Percentiles rank a stretch among this genome's conserved stretches.
phyloP scores from a whole-genome alignment of 371 early-diverging fungal genomes.

The Mortierella sp. region DNA sequence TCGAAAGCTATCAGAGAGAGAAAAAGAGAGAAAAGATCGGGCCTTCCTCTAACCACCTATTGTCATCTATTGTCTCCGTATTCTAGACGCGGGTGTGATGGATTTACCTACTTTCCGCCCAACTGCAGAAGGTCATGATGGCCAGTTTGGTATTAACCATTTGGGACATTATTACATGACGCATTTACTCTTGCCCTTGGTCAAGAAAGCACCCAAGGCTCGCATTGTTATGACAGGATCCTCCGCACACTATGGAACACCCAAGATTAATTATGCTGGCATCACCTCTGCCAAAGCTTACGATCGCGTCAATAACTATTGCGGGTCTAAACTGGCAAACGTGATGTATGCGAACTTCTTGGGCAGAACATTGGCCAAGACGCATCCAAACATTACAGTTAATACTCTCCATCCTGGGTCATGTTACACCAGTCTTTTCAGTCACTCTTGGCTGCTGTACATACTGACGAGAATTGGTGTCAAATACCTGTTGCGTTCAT shows the following conservation, averaged over 20 bases:
- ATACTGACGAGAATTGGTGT: constrained; percentile 43
- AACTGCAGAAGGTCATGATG: constrained; percentile 47
- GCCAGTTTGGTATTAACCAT: constrained; percentile 55
- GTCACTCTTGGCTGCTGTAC: constrained; percentile 31
- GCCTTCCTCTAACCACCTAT: not conserved
- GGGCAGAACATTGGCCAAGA: constrained; percentile 21
- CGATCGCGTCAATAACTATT: constrained; percentile 47
- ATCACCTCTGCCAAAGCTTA: constrained; percentile 44
- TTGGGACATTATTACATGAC: constrained; percentile 50
- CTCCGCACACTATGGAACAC: constrained; percentile 46
- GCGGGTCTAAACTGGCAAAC: constrained; percentile 50
- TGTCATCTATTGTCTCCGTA: not conserved
- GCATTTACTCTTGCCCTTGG: constrained; percentile 32
- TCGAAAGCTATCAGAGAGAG: not conserved
- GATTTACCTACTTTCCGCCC: constrained; percentile 46
- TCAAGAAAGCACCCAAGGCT: constrained; percentile 47
- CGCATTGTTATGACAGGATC: constrained; percentile 54
- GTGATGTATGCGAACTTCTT: constrained; percentile 36
- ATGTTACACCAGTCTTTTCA: constrained; percentile 39
- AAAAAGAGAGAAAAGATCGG: not conserved
- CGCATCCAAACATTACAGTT: constrained; percentile 43
- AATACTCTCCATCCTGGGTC: constrained; percentile 48
- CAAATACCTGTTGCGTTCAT: constrained; percentile 28
- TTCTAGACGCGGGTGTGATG: constrained; percentile 53
- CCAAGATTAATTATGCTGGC: constrained; percentile 46